Percentiles rank a stretch among this genome's conserved stretches.
Evolutionary conservation across 2,329 filamentous ascomycete species (phyloP).

Genomic region (Alternaria metachromatica): DNA sequence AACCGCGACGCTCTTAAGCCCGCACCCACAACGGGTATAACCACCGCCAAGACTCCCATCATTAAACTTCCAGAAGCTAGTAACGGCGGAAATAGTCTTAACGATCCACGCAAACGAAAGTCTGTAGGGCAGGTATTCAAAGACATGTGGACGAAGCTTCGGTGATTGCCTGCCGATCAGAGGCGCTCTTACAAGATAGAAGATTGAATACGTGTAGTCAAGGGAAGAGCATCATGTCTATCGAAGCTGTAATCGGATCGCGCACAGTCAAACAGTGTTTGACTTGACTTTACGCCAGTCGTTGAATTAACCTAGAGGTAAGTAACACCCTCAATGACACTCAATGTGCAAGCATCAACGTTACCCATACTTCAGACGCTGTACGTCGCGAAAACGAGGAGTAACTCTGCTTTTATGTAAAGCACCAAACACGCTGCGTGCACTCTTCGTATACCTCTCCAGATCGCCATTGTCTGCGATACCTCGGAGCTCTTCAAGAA

Average conservation of each 20-base stretch:
- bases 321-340: not conserved
- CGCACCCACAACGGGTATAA: fast-evolving
- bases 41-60: not conserved
- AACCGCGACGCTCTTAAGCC: not conserved
- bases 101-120: constrained; percentile 7
- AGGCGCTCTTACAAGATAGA: not conserved
- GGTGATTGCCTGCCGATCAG: not conserved
- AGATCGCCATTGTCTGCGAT: not conserved
- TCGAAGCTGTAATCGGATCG: not conserved
- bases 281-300: not conserved
- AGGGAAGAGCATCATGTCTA: not conserved
- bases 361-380: not conserved
- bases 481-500: not conserved
- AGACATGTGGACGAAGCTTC: not conserved
- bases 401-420: not conserved
- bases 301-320: not conserved
- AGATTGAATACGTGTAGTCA: fast-evolving
- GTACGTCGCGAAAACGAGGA: not conserved
- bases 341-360: not conserved
- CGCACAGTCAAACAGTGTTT: not conserved
- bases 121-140: not conserved
- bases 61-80: constrained; percentile 11
- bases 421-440: not conserved
- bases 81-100: constrained; percentile 14
- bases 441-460: not conserved